Evolutionary conservation across 83 land plant species (phyloP), one percentile per base, ranked within the genome.

Genomic region (Picea abies): DNA sequence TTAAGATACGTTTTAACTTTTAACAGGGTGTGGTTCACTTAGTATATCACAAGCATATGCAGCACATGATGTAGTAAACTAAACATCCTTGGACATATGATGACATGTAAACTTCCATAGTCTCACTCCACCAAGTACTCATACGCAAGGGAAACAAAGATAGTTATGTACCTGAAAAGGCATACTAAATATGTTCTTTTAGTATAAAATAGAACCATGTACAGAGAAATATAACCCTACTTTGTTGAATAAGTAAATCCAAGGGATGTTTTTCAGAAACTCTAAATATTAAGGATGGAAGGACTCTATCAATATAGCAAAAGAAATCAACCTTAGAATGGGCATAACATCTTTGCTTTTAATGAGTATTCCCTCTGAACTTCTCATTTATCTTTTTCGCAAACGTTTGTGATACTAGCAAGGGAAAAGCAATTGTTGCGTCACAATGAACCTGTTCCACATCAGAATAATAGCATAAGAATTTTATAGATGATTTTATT

Each of bases 381-480:
- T 75, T 56, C n/a, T 49, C 23, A n/a, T 77, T 78, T 17, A 68
- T n/a, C 73, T 78, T 84, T 80, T 86, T 85, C 1, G 96, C 96
- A 87, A 94, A 94, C 63, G 95, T 92, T 77, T 88, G 91, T 12
- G 96, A 93, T 17, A 94, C 96, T 49, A 94, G 86, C 47, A 94
- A 77, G 14, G 96, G 96, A 69, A 94, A 94, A 17, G 96, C 96
- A 79, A 94, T 94, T 14, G 95, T 94, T 82, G 94, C 96, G 85
- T 94, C 96, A 84, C 96, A 94, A 66, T 94, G 96, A 9, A 94
- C 96, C 96, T 92, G 90, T 4, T 47, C 26, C 60, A 47, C 11
- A 26, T 22, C 78, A 75, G n/a, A 47, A 9, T 1, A 75, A 75
- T 26, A 60, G 35, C 37, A 79, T 82, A 19, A 49, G 9, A 26